Conservation (phyloP, 2,329 filamentous ascomycete genomes). For the Dactylonectria estremocensis region DNA sequence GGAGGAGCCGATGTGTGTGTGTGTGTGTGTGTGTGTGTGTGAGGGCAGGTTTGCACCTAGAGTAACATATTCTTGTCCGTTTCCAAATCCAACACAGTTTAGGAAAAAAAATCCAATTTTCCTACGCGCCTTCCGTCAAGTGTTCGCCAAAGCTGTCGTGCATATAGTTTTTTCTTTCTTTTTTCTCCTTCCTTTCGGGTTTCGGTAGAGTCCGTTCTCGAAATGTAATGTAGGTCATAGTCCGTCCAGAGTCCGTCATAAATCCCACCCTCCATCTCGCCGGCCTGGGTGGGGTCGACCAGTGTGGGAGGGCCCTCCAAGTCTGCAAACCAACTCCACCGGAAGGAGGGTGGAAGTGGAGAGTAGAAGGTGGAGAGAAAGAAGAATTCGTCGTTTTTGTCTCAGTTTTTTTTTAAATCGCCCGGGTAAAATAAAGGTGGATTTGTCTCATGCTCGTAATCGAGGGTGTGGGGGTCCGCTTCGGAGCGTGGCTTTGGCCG, state of each 20-base stretch:
- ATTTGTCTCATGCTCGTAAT: constrained; percentile 15
- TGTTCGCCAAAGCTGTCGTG: constrained; percentile 34
- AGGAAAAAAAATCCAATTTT: constrained; percentile 20
- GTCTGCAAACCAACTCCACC: constrained; percentile 21
- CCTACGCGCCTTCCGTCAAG: constrained; percentile 36
- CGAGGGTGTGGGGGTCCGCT: constrained; percentile 7
- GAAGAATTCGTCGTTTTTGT: constrained; percentile 11
- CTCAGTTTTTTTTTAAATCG: constrained; percentile 32
- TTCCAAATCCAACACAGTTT: constrained; percentile 21
- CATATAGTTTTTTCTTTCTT: constrained; percentile 36
- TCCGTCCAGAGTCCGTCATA: constrained; percentile 22
- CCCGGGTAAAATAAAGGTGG: constrained; percentile 27
- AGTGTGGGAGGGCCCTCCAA: constrained; percentile 27
- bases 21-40: constrained; percentile 6
- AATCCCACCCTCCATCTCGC: constrained; percentile 28
- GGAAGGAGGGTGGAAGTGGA: constrained; percentile 22
- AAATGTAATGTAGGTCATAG: constrained; percentile 26
- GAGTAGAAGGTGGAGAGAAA: constrained; percentile 1
- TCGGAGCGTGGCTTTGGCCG: constrained; percentile 16
- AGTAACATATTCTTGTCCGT: constrained; percentile 43
- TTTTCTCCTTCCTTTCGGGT: constrained; percentile 31
- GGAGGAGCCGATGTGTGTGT: constrained; percentile 21
- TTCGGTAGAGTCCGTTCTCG: constrained; percentile 39
- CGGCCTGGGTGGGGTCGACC: constrained; percentile 34
- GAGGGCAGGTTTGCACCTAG: constrained; percentile 46